Base-by-base conservation (phyloP, 2,329 filamentous ascomycete genomes). In the Fusarium zealandicum region DNA sequence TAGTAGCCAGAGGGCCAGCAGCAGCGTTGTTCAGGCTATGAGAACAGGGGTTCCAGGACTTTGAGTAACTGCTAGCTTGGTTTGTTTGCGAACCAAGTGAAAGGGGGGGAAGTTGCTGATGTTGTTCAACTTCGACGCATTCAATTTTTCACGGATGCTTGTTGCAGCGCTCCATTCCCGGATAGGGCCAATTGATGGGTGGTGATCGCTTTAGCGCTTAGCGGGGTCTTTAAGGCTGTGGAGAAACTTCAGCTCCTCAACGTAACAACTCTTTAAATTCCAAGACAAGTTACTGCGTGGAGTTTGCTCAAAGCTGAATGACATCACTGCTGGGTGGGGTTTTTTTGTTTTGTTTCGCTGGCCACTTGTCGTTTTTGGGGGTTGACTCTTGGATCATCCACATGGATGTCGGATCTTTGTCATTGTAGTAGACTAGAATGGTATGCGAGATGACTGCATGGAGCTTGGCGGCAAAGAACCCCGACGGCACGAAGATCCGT, bases 211-310 rank as follows among this genome's bases (percentile, higher is more conserved):
- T 57, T 52, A 52, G 51, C 41, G 18, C 46, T 57, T 61, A 36
- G 57, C 32, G 52, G 57, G 57, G 52, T 61, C 7, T 36, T 18
- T 38, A n/a, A 36, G 47, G 13, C 5, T 35, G n/a, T 50, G 53
- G 58, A 54, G 57, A 61, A 54, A 14, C 16, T n/a, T 25, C 8
- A 25, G 22, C n/a, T n/a, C n/a, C n/a, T n/a, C n/a, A n/a, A n/a
- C n/a, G n/a, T n/a, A n/a, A n/a, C n/a, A n/a, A n/a, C n/a, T n/a
- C n/a, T n/a, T n/a, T n/a, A n/a, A n/a, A n/a, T n/a, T n/a, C n/a
- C n/a, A n/a, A n/a, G n/a, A n/a, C n/a, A n/a, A n/a, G n/a, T n/a
- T n/a, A n/a, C n/a, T n/a, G n/a, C n/a, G n/a, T n/a, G n/a, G n/a
- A n/a, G n/a, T n/a, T n/a, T n/a, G n/a, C n/a, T n/a, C n/a, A n/a